Conservation (phyloP, 1,284 basidiomycete species). For the Somion occarium region DNA sequence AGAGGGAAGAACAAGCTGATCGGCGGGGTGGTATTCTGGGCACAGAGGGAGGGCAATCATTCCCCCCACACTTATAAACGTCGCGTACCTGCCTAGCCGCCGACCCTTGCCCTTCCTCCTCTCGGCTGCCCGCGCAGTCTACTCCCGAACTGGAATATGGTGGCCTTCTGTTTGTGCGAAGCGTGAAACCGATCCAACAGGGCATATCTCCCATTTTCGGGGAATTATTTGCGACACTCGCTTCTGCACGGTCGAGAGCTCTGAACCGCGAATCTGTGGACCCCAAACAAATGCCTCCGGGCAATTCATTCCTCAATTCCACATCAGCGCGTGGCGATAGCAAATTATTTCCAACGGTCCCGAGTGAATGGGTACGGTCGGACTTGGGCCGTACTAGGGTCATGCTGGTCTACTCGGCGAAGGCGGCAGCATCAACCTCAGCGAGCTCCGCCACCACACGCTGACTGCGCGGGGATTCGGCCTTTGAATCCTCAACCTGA, state of each 20-base stretch:
- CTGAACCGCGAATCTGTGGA: conserved; percentile 4
- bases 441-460: conserved; percentile 2
- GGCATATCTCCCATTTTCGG: conserved; percentile 4
- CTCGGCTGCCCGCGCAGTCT: conserved; percentile 4
- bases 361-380: background rate
- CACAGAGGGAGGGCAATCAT: conserved; percentile 18
- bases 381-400: background rate
- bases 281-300: conserved; percentile 8
- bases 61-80: conserved; percentile 21
- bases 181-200: background rate
- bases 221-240: background rate
- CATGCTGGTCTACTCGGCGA: background rate
- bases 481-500: too few relatives aligned
- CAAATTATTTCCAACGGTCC: background rate
- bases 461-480: background rate
- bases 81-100: conserved; percentile 19
- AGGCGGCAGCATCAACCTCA: background rate
- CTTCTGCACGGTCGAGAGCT: background rate
- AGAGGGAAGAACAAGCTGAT: conserved; percentile 22
- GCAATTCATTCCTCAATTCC: conserved; percentile 6
- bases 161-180: conserved; percentile 1
- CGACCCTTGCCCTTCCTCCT: conserved; percentile 1
- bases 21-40: conserved; percentile 21
- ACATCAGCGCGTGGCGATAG: conserved; percentile 9
- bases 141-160: conserved; percentile 6